phyloP scores from a whole-genome alignment of 495 filamentous ascomycete genomes.

The Aspergillus taichungensis region DNA sequence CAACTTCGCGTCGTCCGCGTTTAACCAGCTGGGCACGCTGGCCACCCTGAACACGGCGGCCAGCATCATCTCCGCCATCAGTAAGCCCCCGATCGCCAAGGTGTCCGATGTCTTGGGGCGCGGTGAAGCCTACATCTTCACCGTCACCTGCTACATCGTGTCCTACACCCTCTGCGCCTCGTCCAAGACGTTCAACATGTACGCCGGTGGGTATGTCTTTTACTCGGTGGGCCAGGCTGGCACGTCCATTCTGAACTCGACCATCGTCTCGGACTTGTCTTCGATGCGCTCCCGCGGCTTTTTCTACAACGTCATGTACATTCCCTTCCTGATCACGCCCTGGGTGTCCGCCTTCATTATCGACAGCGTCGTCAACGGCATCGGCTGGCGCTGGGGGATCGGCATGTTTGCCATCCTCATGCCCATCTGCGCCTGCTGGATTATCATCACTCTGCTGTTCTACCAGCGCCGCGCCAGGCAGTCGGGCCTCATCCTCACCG shows the following conservation, averaged over 20 bases:
- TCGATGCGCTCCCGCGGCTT: constrained; percentile 39
- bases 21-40: constrained; percentile 31
- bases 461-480: constrained; percentile 31
- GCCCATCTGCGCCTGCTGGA: constrained; percentile 38
- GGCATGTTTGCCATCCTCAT: constrained; percentile 43
- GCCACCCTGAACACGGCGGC: constrained; percentile 34
- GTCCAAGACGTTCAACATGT: constrained; percentile 31
- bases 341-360: constrained; percentile 39
- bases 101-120: constrained; percentile 40
- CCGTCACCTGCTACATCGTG: constrained; percentile 35
- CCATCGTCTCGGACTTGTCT: constrained; percentile 39
- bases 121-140: constrained; percentile 35
- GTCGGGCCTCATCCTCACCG: constrained; percentile 20
- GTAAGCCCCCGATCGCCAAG: constrained; percentile 42
- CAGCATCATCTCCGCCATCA: constrained; percentile 35
- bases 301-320: constrained; percentile 34
- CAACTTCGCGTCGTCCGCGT: constrained; percentile 39
- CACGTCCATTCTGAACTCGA: constrained; percentile 38
- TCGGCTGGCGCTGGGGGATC: constrained; percentile 45
- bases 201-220: constrained; percentile 37
- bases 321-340: constrained; percentile 37
- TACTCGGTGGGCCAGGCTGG: constrained; percentile 38
- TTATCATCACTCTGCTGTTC: constrained; percentile 36
- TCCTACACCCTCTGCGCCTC: constrained; percentile 40
- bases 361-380: constrained; percentile 33